These are phyloP conservation scores for Fraxinus anomala DNA, from an alignment of 257 asterid genomes.

Conservation along the genomic window DNA sequence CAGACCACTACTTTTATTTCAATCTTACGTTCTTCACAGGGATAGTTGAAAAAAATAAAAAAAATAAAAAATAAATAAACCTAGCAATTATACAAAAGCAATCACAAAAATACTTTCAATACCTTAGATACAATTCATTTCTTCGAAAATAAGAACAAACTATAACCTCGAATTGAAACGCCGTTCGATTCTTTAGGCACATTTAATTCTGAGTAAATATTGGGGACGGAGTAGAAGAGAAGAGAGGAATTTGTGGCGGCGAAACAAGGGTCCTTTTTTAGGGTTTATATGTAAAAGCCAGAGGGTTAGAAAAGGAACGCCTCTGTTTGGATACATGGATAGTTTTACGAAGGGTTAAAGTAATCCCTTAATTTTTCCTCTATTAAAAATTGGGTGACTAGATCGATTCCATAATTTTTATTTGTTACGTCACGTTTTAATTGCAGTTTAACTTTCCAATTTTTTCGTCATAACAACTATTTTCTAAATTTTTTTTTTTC, in stretches of 20 bases:
- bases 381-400: too few species aligned
- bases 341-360: too few species aligned
- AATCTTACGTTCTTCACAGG: constrained; percentile 38
- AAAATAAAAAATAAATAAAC: not conserved
- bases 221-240: not conserved
- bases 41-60: not conserved
- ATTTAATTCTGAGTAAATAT: not conserved
- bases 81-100: not conserved
- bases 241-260: not conserved
- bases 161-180: not conserved
- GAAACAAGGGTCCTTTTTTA: not conserved
- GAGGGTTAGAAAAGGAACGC: not conserved
- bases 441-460: too few species aligned
- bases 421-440: too few species aligned
- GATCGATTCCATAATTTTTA: too few species aligned
- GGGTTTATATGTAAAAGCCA: not conserved
- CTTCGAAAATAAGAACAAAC: too few species aligned
- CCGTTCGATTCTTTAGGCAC: not conserved
- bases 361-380: too few species aligned
- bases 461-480: too few species aligned
- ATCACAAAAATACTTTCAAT: not conserved
- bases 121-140: not conserved
- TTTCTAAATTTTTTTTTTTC: too few species aligned
- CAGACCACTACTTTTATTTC: constrained; percentile 55
- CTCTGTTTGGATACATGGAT: not conserved